Percentiles rank a stretch among this genome's conserved stretches.
Evolutionary conservation across 495 filamentous ascomycete species (phyloP).

Genomic region (Neurospora sp.): DNA sequence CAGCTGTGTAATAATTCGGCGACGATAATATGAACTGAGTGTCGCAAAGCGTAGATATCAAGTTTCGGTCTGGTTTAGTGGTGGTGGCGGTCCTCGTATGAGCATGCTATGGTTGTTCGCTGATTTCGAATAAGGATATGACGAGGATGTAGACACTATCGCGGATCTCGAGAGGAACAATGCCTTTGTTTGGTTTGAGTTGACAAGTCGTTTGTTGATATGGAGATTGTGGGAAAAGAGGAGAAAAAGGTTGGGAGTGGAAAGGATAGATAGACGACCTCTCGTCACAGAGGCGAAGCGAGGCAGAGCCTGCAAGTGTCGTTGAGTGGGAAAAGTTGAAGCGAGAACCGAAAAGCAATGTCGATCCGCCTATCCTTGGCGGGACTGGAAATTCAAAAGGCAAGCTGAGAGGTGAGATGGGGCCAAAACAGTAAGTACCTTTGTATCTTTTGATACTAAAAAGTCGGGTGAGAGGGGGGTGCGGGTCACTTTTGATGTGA

Average conservation of each 20-base stretch:
- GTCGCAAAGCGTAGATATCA: not conserved
- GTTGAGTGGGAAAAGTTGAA: not conserved
- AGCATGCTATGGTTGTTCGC: not conserved
- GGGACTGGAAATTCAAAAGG: not conserved
- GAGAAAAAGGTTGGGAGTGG: not conserved
- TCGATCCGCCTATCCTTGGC: not conserved
- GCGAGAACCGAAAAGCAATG: not conserved
- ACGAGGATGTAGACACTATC: not conserved
- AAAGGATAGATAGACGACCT: not conserved
- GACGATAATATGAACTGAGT: not conserved
- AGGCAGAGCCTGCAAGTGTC: not conserved
- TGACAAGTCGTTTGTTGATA: not conserved
- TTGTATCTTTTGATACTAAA: not conserved
- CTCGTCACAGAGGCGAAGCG: not conserved
- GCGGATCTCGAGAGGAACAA: not conserved
- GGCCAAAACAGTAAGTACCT: not conserved
- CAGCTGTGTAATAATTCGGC: not conserved
- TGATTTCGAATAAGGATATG: not conserved
- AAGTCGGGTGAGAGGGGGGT: not conserved
- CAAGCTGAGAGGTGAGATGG: not conserved
- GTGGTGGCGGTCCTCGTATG: not conserved
- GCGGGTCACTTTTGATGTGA: not conserved
- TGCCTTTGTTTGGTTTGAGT: not conserved
- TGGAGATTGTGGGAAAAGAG: not conserved
- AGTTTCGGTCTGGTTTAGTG: not conserved